These are phyloP conservation scores for Candida nitratophila DNA, from an alignment of 805 yeast genomes.

Conservation along the genomic window DNA sequence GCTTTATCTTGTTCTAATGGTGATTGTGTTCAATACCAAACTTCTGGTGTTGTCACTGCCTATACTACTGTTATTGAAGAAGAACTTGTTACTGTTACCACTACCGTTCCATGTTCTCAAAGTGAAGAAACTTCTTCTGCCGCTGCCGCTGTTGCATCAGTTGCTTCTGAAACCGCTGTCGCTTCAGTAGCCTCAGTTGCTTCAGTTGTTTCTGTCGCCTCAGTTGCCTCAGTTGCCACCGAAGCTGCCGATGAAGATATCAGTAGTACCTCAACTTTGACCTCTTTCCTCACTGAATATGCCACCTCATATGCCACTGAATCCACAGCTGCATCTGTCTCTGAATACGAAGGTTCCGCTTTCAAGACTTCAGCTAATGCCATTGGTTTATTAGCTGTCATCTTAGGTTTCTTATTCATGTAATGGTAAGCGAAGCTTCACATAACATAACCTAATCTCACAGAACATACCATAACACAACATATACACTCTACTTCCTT, in stretches of 20 bases:
- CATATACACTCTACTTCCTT: too few species aligned
- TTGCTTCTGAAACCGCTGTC: constrained; percentile 37
- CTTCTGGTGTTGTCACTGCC: constrained; percentile 31
- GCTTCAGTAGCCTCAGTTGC: constrained; percentile 41
- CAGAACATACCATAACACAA: too few species aligned
- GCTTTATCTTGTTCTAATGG: constrained; percentile 26
- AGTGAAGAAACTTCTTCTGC: constrained; percentile 8
- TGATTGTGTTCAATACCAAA: constrained; percentile 54
- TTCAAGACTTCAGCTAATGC: background rate
- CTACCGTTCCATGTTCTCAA: constrained; percentile 2
- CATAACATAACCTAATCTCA: too few species aligned
- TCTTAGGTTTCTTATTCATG: background rate
- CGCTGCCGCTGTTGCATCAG: background rate
- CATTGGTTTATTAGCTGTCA: background rate
- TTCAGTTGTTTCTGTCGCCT: too few species aligned
- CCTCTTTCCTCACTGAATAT: background rate
- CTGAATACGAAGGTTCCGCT: constrained; percentile 1
- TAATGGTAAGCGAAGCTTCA: background rate
- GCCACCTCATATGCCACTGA: background rate
- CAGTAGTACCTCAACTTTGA: background rate
- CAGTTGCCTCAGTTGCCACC: background rate
- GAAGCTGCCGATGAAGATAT: background rate
- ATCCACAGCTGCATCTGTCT: background rate
- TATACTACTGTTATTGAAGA: background rate
- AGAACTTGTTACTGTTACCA: background rate